Evolutionary conservation across 2,329 filamentous ascomycete species (phyloP).

Genomic region (Myriosclerotinia curreyana): DNA sequence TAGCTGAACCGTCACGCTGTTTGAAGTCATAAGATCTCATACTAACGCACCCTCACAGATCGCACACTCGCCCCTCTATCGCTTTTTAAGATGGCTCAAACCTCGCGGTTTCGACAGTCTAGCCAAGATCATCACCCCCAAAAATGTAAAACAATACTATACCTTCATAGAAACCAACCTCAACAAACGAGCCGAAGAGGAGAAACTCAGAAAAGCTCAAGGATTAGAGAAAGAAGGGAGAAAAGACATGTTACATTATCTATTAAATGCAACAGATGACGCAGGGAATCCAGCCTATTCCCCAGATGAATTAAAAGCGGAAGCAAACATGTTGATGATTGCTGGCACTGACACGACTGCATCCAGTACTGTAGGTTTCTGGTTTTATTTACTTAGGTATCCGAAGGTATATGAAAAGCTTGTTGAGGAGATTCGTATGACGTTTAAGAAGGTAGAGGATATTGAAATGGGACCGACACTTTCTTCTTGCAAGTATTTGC

Average conservation of each 20-base stretch:
- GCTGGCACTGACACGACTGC: neutral
- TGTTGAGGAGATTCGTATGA: neutral
- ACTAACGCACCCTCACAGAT: neutral
- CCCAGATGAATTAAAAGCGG: neutral
- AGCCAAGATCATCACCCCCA: neutral
- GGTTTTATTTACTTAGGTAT: neutral
- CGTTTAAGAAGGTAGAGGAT: neutral
- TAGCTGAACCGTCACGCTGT: no score
- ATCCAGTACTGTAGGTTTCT: neutral
- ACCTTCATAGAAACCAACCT: neutral
- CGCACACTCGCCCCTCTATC: neutral
- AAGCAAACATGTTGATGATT: neutral
- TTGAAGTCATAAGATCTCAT: no score
- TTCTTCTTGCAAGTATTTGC: neutral
- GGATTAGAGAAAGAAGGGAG: neutral
- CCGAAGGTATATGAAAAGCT: neutral
- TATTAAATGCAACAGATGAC: conserved; percentile 97
- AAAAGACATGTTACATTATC: neutral
- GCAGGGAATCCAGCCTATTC: conserved; percentile 72
- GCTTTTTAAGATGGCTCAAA: neutral
- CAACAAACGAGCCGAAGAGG: neutral
- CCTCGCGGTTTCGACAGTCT: conserved; percentile 1
- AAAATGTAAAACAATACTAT: neutral
- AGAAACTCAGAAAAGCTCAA: neutral
- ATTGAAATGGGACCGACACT: neutral